A percentile compares a stretch with the other conserved stretches of the same genome.
Conservation (phyloP, 83 land plant species). For the Thuja plicata region DNA sequence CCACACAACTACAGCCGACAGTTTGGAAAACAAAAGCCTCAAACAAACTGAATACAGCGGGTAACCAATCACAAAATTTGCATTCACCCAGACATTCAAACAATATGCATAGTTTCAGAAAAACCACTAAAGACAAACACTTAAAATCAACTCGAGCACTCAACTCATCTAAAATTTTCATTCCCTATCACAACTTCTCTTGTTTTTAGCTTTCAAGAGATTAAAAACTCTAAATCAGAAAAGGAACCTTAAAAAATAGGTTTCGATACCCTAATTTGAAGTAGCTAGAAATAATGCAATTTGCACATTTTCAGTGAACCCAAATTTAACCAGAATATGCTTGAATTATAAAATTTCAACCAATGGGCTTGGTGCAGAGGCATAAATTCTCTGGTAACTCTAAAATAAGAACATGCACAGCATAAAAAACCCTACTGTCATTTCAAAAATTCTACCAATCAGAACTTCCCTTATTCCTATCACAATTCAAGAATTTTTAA, state of each 20-base stretch:
- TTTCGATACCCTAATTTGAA: too few species aligned
- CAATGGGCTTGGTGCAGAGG: neutral
- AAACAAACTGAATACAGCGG: neutral
- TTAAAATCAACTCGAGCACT: too few species aligned
- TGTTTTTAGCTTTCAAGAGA: too few species aligned
- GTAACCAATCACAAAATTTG: neutral
- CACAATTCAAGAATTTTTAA: neutral
- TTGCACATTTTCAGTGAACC: neutral
- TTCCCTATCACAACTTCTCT: too few species aligned
- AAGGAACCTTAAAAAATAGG: neutral
- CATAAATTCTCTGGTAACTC: neutral
- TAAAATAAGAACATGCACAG: neutral
- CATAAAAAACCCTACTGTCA: neutral
- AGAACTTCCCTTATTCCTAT: neutral
- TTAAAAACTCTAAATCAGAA: too few species aligned
- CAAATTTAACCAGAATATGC: neutral
- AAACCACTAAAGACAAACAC: neutral
- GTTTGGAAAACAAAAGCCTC: neutral
- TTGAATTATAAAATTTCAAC: neutral
- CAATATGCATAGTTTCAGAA: neutral
- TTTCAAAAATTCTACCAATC: neutral
- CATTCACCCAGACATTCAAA: neutral
- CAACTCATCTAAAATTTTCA: too few species aligned
- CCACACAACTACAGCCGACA: neutral
- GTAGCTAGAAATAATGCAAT: neutral